Base-by-base conservation (phyloP, 495 filamentous ascomycete species). In the Aspergillus indologenus region DNA sequence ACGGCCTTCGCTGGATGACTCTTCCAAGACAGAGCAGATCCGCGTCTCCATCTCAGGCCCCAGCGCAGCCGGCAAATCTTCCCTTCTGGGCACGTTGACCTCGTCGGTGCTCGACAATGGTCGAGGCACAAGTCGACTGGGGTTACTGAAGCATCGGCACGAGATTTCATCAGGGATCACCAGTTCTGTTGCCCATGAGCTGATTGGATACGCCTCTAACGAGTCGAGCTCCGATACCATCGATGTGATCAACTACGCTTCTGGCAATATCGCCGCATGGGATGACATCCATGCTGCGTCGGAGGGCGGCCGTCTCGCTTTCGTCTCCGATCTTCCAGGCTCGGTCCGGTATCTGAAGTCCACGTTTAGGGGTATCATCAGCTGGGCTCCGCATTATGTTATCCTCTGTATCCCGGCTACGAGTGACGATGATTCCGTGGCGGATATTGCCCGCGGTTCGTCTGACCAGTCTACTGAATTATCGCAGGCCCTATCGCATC, bases 321-420 rank as follows among this genome's bases (percentile, higher is more conserved):
- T 96, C 57, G 70, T 97, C 12, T 88, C 91, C 0, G 94, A 98
- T 68, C 92, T 93, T 34, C 92, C 94, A 2, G 94, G 94, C 1
- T 90, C 94, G 56, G 86, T 90, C 7, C 84, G 90, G 40, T 98
- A 91, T 72, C 80, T 91, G 44, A 85, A 93, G 57, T 97, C 95
- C 1, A 92, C 88, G 5, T 76, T 98, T 29, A 81, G 92, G 53
- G 90, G 91, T 0, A 75, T 98, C n/a, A 78, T 98, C 48, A 92
- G 93, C 53, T 98, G 94, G 92, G 91, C 90, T 20, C 94, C 94
- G 20, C 92, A 98, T 68, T 96, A 92, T 84, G 91, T 90, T 7
- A 67, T 95, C 46, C 82, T 96, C 12, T 95, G 95, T 65, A 86
- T 97, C 56, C 85, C 92, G 20, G 91, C 91, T 21, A 90, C 93